These are phyloP conservation scores for Sporothrix globosa DNA, from an alignment of 2,329 filamentous ascomycete species.

Conservation along the genomic window DNA sequence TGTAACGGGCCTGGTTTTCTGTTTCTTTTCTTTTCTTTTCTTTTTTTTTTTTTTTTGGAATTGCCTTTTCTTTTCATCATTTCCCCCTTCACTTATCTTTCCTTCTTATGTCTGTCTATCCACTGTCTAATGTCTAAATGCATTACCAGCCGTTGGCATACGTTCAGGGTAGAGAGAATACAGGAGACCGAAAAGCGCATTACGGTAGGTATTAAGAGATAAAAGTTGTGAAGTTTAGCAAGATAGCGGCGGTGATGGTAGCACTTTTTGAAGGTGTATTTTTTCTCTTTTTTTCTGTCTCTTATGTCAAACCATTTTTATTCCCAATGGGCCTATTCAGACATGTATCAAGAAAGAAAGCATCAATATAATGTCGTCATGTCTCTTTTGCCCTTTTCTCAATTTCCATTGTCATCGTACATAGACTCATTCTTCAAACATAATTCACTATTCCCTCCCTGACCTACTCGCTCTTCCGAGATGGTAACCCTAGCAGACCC, in stretches of 20 bases:
- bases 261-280: neutral
- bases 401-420: constrained; percentile 10
- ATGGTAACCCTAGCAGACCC: constrained; percentile 52
- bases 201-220: neutral
- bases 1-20: constrained; percentile 13
- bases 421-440: neutral
- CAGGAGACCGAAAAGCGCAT: constrained; percentile 5
- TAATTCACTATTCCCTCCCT: neutral
- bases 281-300: neutral
- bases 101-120: neutral
- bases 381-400: neutral
- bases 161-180: neutral
- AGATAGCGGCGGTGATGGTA: constrained; percentile 1
- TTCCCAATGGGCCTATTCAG: neutral
- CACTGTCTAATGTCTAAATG: neutral
- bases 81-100: neutral
- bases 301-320: too few relatives aligned
- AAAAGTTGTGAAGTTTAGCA: neutral
- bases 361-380: neutral
- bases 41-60: neutral
- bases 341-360: neutral
- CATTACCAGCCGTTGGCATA: neutral
- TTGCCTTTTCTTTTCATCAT: neutral
- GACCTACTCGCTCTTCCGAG: constrained; percentile 1
- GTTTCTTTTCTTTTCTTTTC: neutral